Evolutionary conservation across 306 rosid species (phyloP).

Genomic region (Trifolium fragiferum): DNA sequence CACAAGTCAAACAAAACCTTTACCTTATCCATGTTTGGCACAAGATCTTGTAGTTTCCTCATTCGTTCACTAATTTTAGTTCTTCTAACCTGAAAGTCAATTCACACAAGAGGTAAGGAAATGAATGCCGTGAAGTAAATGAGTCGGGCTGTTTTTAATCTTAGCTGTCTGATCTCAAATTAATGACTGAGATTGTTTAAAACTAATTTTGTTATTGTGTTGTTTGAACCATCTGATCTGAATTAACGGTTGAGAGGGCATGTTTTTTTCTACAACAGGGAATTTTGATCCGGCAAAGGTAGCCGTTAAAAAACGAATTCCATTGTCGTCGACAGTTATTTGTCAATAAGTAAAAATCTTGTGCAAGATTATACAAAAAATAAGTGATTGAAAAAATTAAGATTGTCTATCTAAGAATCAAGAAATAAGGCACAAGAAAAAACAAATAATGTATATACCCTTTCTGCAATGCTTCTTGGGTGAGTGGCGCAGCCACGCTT

Average conservation of each 20-base stretch:
- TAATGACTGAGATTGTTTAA: not conserved
- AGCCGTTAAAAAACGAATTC: not conserved
- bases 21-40: constrained; percentile 99
- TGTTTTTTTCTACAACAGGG: not conserved
- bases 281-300: not conserved
- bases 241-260: not conserved
- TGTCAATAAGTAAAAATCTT: not conserved
- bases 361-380: not conserved
- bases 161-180: not conserved
- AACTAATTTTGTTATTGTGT: not conserved
- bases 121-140: not conserved
- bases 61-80: constrained; percentile 94
- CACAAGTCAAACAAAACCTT: constrained; percentile 37
- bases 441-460: constrained; percentile 55
- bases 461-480: constrained; percentile 66
- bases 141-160: not conserved
- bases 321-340: not conserved
- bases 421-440: not conserved
- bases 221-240: not conserved
- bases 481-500: constrained; percentile 59
- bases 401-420: constrained; percentile 20
- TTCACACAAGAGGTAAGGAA: not conserved
- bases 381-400: not conserved
- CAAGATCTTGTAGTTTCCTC: constrained; percentile 97
- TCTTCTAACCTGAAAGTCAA: constrained; percentile 78